Evolutionary conservation across 805 yeast genomes (phyloP).

Genomic region (Ogataea sp.): DNA sequence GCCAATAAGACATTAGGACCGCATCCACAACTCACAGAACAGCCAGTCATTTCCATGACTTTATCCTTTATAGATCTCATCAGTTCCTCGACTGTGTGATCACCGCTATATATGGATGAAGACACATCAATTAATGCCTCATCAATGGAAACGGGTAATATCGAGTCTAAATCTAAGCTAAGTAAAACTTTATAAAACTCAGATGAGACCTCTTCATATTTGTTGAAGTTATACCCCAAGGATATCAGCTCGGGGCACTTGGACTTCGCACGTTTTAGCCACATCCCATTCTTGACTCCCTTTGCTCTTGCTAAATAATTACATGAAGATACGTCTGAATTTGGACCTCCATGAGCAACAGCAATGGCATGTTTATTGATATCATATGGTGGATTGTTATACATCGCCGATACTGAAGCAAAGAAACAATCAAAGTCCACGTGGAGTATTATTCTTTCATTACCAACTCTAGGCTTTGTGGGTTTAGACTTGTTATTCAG

Average conservation of each 20-base stretch:
- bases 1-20: conserved; percentile 70
- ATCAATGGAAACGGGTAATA: conserved; percentile 84
- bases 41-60: conserved; percentile 36
- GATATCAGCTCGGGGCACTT: conserved; percentile 55
- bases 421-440: conserved; percentile 93
- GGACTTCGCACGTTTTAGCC: conserved; percentile 61
- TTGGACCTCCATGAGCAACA: conserved; percentile 52
- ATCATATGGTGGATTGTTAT: conserved; percentile 40
- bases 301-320: conserved; percentile 76
- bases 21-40: conserved; percentile 77
- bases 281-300: conserved; percentile 87
- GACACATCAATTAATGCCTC: conserved; percentile 76
- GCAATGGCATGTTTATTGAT: conserved; percentile 44
- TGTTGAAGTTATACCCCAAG: conserved; percentile 65
- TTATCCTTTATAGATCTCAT: conserved; percentile 29
- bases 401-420: conserved; percentile 72
- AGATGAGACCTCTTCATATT: conserved; percentile 59
- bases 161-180: conserved; percentile 33
- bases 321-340: conserved; percentile 85
- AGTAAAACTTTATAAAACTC: conserved; percentile 55
- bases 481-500: conserved; percentile 2
- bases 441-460: conserved; percentile 46
- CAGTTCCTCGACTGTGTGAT: conserved; percentile 17
- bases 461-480: conserved; percentile 2
- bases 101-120: conserved; percentile 9